Evolutionary conservation across 75 land plant species (phyloP), one percentile per base, ranked within the genome.

Genomic region (Sequoia sempervirens): DNA sequence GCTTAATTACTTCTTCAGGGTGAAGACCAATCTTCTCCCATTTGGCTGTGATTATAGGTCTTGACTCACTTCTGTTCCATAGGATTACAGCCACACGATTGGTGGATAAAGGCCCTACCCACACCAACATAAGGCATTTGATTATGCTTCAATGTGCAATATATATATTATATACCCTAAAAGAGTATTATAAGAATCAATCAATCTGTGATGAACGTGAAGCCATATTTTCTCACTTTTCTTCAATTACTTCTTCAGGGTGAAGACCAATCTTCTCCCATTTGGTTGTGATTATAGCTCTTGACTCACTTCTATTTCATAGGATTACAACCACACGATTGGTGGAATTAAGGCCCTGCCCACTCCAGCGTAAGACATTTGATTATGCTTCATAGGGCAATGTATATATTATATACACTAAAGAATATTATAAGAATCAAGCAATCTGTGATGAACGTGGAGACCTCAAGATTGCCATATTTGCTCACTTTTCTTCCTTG

Each of bases 91-190:
- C 94, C 23, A 83, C 83, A 2, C 87, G 82, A 23, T 85, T 82
- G 36, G 26, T 74, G 45, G 93, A 91, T 14, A 92, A 84, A 30
- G 94, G 91, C 18, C 94, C 92, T 37, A 92, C 87, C 94, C 92
- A 92, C 14, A 91, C 88, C 90, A 91, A 43, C 43, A 86, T 3
- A 26, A 82, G 72, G 36, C 56, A 86, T 47, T 70, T 41, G 70
- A 8, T 43, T 37, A 46, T 12, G 23, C 34, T 47, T 15, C 13
- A 41, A 41, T 5, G 2, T 64, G 69, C 28, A 84, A 43, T 80
- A 28, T 3, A n/a, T 40, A 20, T 28, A 26, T 18, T 34, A 34
- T 11, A 10, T 10, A 6, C 43, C 78, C 15, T 23, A 13, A 2
- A 75, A 70, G 46, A 45, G n/a, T 11, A 70, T 13, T 20, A 52